A percentile compares a stretch with the other conserved stretches of the same genome.
Evolutionary conservation across 495 filamentous ascomycete genomes (phyloP).

Genomic region (Podospora conica): DNA sequence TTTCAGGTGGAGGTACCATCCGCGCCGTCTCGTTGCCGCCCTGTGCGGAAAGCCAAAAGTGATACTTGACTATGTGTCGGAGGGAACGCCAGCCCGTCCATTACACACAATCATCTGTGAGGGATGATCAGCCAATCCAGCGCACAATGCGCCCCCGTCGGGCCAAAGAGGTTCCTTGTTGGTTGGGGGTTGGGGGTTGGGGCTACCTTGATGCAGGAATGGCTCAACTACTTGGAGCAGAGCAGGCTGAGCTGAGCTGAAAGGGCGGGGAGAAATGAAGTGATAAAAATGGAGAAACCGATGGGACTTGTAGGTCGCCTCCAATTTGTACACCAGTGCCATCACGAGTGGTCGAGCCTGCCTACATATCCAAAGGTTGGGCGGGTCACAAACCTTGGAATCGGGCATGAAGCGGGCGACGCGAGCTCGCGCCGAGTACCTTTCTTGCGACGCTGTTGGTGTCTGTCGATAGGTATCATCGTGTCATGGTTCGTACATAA

Average conservation of each 20-base stretch:
- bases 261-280: neutral
- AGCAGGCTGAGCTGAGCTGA: neutral
- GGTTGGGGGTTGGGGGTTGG: neutral
- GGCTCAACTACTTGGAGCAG: neutral
- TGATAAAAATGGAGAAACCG: neutral
- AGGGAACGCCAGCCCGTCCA: neutral
- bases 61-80: neutral
- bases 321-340: neutral
- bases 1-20: neutral
- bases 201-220: neutral
- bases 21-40: neutral
- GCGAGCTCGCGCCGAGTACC: no score
- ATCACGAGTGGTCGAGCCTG: neutral
- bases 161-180: conserved; percentile 3
- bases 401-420: neutral
- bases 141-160: conserved; percentile 1
- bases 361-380: no score
- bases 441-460: no score
- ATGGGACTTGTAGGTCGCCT: no score
- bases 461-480: no score
- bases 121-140: conserved; percentile 10
- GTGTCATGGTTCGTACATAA: neutral
- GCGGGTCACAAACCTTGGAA: neutral
- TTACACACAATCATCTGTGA: conserved; percentile 6
- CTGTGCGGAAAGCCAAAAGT: neutral